A percentile compares a stretch with the other conserved stretches of the same genome.
Evolutionary conservation across 2,329 filamentous ascomycete genomes (phyloP).

Genomic region (Penicillium aurantiogriseum): DNA sequence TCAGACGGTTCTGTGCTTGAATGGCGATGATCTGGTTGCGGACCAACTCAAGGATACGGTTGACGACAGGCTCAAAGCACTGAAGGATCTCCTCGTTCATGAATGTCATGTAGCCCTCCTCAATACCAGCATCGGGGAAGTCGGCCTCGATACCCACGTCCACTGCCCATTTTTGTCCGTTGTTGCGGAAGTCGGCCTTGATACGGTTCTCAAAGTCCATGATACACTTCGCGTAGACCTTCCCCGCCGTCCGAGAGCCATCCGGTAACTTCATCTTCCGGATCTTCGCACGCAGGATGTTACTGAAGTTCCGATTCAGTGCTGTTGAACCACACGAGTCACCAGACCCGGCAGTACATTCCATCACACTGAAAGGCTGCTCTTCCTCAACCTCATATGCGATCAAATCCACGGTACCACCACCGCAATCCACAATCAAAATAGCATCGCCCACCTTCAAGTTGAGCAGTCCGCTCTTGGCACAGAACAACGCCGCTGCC

Average conservation of each 20-base stretch:
- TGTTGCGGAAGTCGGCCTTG: slow-evolving; percentile 99
- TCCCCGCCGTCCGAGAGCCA: slow-evolving; percentile 93
- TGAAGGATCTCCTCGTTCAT: slow-evolving; percentile 98
- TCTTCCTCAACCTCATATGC: slow-evolving; percentile 98
- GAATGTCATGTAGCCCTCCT: slow-evolving; percentile 99
- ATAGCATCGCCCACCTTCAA: slow-evolving; percentile 99
- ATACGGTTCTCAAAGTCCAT: slow-evolving; percentile 99
- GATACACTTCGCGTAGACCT: slow-evolving; percentile 98
- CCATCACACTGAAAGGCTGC: slow-evolving; percentile 91
- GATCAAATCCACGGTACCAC: slow-evolving; percentile 97
- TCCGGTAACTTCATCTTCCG: slow-evolving; percentile 98
- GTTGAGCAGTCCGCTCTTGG: slow-evolving; percentile 92
- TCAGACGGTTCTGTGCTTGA: slow-evolving; percentile 87
- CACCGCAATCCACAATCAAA: slow-evolving; percentile 95
- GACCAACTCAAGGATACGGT: slow-evolving; percentile 92
- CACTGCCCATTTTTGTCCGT: slow-evolving; percentile 98
- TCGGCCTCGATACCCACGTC: slow-evolving; percentile 98
- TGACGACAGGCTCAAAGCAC: slow-evolving; percentile 97
- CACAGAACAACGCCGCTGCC: slow-evolving; percentile 94
- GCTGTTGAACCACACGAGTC: slow-evolving; percentile 98
- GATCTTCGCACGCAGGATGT: slow-evolving; percentile 95
- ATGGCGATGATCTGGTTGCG: slow-evolving; percentile 99
- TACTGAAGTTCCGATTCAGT: slow-evolving; percentile 96
- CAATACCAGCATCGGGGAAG: slow-evolving; percentile 94
- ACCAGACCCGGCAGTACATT: slow-evolving; percentile 95